A percentile compares a stretch with the other conserved stretches of the same genome.
Evolutionary conservation across 371 early-diverging fungal species (phyloP).

Genomic region (Nosema muscidifuracis): DNA sequence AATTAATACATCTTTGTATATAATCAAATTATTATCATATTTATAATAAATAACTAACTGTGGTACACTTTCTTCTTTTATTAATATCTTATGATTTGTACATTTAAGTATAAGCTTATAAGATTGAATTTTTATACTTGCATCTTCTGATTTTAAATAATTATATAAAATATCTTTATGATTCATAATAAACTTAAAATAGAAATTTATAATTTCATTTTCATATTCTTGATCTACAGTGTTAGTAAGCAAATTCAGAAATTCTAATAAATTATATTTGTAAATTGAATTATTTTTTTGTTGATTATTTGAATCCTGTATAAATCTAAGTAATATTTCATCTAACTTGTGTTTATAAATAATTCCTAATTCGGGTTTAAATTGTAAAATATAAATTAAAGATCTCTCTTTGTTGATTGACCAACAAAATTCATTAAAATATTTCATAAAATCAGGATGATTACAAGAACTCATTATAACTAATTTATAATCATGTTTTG

Average conservation of each 20-base stretch:
- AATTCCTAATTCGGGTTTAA: conserved; percentile 14
- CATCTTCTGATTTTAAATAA: background rate
- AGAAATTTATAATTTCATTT: conserved; percentile 1
- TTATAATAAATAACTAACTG: background rate
- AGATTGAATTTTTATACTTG: background rate
- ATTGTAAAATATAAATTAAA: conserved; percentile 25
- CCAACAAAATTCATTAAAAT: conserved; percentile 15
- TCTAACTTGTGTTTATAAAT: conserved; percentile 20
- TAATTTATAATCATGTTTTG: conserved; percentile 17
- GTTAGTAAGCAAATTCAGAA: background rate
- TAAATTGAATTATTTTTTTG: too few species aligned
- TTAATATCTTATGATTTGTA: background rate
- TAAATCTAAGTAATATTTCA: conserved; percentile 7
- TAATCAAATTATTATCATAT: background rate
- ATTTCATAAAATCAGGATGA: conserved; percentile 7
- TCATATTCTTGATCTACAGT: background rate
- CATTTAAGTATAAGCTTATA: background rate
- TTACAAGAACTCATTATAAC: conserved; percentile 21
- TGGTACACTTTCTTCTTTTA: conserved; percentile 1
- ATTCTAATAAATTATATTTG: background rate
- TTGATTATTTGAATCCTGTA: background rate
- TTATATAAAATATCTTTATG: background rate
- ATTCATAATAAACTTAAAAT: background rate
- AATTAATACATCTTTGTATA: background rate
- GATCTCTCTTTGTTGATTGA: conserved; percentile 15